Conservation (phyloP, 306 rosid species). For the Hippophae gyantsensis region DNA sequence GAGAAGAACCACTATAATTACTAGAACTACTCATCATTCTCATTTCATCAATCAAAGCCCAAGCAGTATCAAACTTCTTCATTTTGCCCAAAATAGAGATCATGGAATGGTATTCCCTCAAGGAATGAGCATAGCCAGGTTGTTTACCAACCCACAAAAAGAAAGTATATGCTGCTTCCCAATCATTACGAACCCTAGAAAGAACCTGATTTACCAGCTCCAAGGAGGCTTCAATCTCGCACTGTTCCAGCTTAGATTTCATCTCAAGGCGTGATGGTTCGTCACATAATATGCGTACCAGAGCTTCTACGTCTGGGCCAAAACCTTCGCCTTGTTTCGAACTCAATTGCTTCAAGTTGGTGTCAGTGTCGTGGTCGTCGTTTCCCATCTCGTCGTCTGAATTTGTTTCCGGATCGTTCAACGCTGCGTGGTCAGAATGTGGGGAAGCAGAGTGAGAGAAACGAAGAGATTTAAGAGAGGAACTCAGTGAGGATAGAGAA, state of each 20-base stretch:
- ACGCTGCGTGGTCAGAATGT: not conserved
- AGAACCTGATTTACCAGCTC: conserved; percentile 68
- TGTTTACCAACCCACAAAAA: conserved; percentile 83
- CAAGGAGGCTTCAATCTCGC: conserved; percentile 35
- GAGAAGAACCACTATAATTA: conserved; percentile 23
- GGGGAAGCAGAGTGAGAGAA: not conserved
- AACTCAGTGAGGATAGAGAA: too few species aligned
- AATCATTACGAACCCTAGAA: conserved; percentile 58
- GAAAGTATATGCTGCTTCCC: conserved; percentile 84
- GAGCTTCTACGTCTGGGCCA: conserved; percentile 30
- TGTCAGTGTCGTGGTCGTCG: conserved; percentile 18
- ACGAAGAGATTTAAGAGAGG: too few species aligned
- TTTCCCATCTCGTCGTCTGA: not conserved
- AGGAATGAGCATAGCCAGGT: conserved; percentile 46
- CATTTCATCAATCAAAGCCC: conserved; percentile 77
- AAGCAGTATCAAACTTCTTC: conserved; percentile 85
- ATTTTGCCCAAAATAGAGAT: conserved; percentile 72
- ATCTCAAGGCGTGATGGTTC: conserved; percentile 18
- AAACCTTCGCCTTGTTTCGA: conserved; percentile 26
- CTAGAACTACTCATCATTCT: conserved; percentile 18
- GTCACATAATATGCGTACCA: conserved; percentile 44
- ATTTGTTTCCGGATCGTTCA: too few species aligned
- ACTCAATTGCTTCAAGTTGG: conserved; percentile 13
- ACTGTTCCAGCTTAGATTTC: conserved; percentile 47
- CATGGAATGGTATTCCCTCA: conserved; percentile 74